A percentile compares a stretch with the other conserved stretches of the same genome.
phyloP scores from a whole-genome alignment of 176 grass and related monocot genomes.

The Oryza australiensis region DNA sequence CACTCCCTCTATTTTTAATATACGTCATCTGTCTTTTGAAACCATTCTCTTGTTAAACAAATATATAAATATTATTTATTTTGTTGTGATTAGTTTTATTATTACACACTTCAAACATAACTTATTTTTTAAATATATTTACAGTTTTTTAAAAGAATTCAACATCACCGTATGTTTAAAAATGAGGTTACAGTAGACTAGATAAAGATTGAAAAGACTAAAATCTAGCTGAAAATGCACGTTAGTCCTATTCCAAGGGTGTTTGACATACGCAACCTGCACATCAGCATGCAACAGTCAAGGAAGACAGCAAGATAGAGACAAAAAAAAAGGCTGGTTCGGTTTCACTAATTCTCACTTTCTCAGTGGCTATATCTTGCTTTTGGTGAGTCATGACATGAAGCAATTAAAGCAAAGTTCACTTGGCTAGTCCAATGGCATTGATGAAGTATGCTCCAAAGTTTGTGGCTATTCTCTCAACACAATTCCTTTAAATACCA shows the following conservation, averaged over 20 bases:
- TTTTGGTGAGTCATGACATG: neutral
- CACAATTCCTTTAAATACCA: slow-evolving; percentile 33
- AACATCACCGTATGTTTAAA: too few relatives aligned
- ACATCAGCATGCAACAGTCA: neutral
- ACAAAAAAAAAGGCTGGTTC: neutral
- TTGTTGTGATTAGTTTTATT: too few relatives aligned
- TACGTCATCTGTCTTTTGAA: too few relatives aligned
- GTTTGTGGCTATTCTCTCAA: neutral
- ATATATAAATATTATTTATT: too few relatives aligned
- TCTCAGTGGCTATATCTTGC: neutral
- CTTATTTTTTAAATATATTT: too few relatives aligned
- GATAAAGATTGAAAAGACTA: neutral
- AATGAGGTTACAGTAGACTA: neutral
- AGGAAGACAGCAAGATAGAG: neutral
- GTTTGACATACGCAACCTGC: too few relatives aligned
- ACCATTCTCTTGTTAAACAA: too few relatives aligned
- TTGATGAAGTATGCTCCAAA: neutral
- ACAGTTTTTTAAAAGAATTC: too few relatives aligned
- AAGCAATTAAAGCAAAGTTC: neutral
- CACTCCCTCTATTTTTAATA: too few relatives aligned
- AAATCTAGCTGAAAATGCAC: neutral
- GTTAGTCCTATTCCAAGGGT: neutral
- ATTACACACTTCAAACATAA: too few relatives aligned
- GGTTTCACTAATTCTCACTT: neutral
- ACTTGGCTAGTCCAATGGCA: slow-evolving; percentile 15